phyloP scores from a whole-genome alignment of 2,329 filamentous ascomycete genomes.

The Ceratocystis cacaofunesta region DNA sequence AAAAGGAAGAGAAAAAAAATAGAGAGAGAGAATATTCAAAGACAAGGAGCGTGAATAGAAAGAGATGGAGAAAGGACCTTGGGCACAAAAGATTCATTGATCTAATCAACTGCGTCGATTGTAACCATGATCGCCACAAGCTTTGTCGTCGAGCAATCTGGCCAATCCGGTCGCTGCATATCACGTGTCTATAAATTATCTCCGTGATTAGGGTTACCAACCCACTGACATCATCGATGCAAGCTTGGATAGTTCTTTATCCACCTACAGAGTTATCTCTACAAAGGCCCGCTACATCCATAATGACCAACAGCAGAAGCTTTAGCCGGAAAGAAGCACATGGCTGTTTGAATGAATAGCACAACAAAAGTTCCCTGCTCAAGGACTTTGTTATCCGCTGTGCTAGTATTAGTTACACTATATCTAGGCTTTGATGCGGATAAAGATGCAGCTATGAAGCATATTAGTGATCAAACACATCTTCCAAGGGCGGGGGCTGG shows the following conservation, averaged over 20 bases:
- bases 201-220: not conserved
- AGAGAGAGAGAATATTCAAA: conserved; percentile 2
- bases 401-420: too few relatives aligned
- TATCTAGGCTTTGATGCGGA: too few relatives aligned
- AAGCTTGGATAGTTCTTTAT: not conserved
- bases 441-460: too few relatives aligned
- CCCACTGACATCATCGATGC: not conserved
- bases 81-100: not conserved
- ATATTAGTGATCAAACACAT: too few relatives aligned
- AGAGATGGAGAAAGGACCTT: not conserved
- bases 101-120: not conserved
- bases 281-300: not conserved
- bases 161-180: not conserved
- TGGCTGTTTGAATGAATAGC: not conserved
- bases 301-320: not conserved
- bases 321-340: not conserved
- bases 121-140: not conserved
- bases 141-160: conserved; percentile 1
- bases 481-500: too few relatives aligned
- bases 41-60: not conserved
- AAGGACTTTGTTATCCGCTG: not conserved
- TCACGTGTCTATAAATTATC: not conserved
- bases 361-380: not conserved
- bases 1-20: not conserved
- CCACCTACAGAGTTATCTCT: not conserved